A percentile compares a stretch with the other conserved stretches of the same genome.
These are phyloP conservation scores for Leccinellum rugosiceps DNA, from an alignment of 768 basidiomycete genomes.

Conservation along the genomic window DNA sequence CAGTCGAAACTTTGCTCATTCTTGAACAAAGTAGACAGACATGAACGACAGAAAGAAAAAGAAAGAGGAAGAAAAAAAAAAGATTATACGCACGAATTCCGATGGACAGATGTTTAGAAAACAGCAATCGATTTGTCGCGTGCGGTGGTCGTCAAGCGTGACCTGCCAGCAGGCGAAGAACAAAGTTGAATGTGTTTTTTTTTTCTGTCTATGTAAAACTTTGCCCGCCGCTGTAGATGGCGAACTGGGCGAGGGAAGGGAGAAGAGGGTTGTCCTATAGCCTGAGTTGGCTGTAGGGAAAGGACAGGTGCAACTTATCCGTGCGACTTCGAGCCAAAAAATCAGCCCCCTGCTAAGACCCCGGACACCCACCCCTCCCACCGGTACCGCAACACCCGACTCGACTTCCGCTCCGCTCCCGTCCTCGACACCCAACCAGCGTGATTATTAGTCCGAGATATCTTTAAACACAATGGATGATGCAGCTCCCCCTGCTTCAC, in stretches of 20 bases:
- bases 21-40: conserved; percentile 32
- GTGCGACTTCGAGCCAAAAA: conserved; percentile 34
- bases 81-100: conserved; percentile 40
- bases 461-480: not conserved
- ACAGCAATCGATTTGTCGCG: conserved; percentile 54
- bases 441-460: too few relatives aligned
- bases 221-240: conserved; percentile 37
- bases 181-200: conserved; percentile 46
- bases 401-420: not conserved
- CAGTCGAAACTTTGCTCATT: conserved; percentile 93
- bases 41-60: not conserved
- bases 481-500: not conserved
- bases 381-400: conserved; percentile 11
- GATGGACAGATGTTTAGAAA: conserved; percentile 43
- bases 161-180: conserved; percentile 89
- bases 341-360: conserved; percentile 25
- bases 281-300: conserved; percentile 36
- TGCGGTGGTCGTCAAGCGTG: conserved; percentile 81
- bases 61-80: too few relatives aligned
- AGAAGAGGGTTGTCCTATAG: conserved; percentile 30
- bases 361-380: conserved; percentile 21
- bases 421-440: too few relatives aligned
- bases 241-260: conserved; percentile 29
- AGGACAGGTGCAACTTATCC: conserved; percentile 34
- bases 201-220: conserved; percentile 39